A percentile compares a stretch with the other conserved stretches of the same genome.
phyloP scores from a whole-genome alignment of 2,329 filamentous ascomycete species.

The Diaporthe eres region DNA sequence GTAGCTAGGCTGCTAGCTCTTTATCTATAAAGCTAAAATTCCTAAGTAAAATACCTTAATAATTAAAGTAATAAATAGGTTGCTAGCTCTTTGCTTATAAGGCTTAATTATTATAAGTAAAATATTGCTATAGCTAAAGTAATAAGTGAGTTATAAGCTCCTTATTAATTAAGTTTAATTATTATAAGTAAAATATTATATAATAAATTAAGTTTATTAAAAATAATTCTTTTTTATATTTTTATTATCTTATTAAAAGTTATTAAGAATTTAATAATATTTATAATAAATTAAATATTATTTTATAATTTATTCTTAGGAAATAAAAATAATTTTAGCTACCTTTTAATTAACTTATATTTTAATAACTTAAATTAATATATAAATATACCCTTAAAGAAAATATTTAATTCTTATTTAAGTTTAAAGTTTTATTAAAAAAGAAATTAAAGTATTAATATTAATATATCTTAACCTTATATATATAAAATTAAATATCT shows the following conservation, averaged over 20 bases:
- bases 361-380: neutral
- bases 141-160: neutral
- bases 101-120: too few species aligned
- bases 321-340: neutral
- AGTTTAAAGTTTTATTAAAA: neutral
- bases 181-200: neutral
- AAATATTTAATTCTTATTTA: neutral
- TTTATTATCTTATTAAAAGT: neutral
- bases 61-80: too few species aligned
- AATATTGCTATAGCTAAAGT: neutral
- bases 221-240: neutral
- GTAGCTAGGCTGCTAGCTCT: too few species aligned
- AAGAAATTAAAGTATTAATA: too few species aligned
- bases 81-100: too few species aligned
- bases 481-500: too few species aligned
- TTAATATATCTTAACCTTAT: too few species aligned
- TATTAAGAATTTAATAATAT: neutral
- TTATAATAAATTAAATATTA: neutral
- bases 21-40: too few species aligned
- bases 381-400: neutral
- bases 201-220: neutral
- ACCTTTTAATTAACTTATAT: neutral
- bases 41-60: too few species aligned
- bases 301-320: neutral
- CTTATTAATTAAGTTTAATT: neutral